Percentiles rank a stretch among this genome's conserved stretches.
phyloP scores from a whole-genome alignment of 306 rosid species.

The Prinsepia uniflora region DNA sequence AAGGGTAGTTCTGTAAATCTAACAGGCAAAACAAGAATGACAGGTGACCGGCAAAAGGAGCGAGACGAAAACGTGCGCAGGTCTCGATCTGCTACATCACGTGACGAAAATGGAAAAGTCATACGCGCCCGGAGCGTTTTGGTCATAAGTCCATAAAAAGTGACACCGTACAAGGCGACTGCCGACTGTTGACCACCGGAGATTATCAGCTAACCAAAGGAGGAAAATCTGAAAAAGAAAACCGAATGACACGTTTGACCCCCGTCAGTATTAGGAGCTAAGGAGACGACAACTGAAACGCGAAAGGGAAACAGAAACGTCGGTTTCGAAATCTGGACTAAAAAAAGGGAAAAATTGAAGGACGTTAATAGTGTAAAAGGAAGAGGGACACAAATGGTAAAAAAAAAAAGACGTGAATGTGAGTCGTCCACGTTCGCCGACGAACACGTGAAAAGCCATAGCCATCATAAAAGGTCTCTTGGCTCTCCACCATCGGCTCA shows the following conservation, averaged over 20 bases:
- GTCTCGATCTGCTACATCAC: conserved; percentile 32
- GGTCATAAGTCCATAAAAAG: conserved; percentile 11
- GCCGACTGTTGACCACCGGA: conserved; percentile 1
- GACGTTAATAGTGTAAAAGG: background rate
- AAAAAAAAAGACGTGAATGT: background rate
- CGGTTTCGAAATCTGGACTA: conserved; percentile 2
- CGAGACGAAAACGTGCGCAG: conserved; percentile 39
- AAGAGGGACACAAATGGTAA: conserved; percentile 2
- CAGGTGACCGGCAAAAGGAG: conserved; percentile 33
- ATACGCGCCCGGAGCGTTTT: conserved; percentile 22
- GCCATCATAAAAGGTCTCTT: background rate
- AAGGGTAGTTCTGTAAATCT: conserved; percentile 42
- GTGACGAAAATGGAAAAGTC: conserved; percentile 14
- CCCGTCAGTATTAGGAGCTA: conserved; percentile 13
- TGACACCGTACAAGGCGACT: background rate
- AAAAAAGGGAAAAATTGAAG: background rate
- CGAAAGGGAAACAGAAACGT: background rate
- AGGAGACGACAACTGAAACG: background rate
- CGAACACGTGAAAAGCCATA: background rate
- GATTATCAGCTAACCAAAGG: background rate
- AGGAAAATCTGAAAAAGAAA: background rate
- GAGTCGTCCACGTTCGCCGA: background rate
- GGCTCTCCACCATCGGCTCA: background rate
- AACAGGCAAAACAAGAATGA: conserved; percentile 7
- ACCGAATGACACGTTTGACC: conserved; percentile 27